Base-by-base conservation (phyloP, 768 basidiomycete species). In the Mycena galericulata region DNA sequence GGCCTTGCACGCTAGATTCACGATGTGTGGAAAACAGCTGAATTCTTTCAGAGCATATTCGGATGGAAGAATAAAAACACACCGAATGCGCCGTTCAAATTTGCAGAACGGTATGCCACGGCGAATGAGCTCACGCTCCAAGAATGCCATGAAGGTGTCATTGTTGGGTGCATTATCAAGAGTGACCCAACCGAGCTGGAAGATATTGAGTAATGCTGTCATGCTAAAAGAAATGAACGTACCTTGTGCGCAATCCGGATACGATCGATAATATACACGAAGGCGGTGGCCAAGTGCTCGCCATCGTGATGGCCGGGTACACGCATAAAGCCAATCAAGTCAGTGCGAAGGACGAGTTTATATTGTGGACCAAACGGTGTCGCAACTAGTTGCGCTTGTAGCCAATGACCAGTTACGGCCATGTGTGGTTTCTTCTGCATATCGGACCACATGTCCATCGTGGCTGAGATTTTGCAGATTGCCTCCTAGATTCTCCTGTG, bases 351-450 rank as follows among this genome's bases (percentile, higher is more conserved):
- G 2, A 22, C 54, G 1, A 74, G 69, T 14, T 73, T 69, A 27
- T 80, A 75, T 4, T 70, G 64, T 10, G 22, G 69, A 56, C 27
- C 80, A 73, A 20, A 69, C 40, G 4, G 66, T 18, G 29, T 77
- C 75, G 24, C 51, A 3, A 72, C 60, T 0, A 57, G 15, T 15
- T 50, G 63, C 2, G 65, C 54, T 55, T 82, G 57, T 38, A 83
- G 78, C 81, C 80, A 86, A 59, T 85, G 84, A 2, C 77, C 81
- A 3, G 83, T 85, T 0, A 83, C 76, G 14, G 81, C 84, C 81
- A 85, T 83, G 69, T 74, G 85, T 14, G 83, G 76, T 0, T 47
- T 30, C 11, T 78, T 70, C 47, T 82, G 80, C 6, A 70, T 66
- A 50, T 84, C 81, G 12, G 77, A 70, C 84, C 83, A 84, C 17